Evolutionary conservation across 1,284 basidiomycete genomes (phyloP), one percentile per base, ranked within the genome.

Genomic region (Hymenochaete sp.): DNA sequence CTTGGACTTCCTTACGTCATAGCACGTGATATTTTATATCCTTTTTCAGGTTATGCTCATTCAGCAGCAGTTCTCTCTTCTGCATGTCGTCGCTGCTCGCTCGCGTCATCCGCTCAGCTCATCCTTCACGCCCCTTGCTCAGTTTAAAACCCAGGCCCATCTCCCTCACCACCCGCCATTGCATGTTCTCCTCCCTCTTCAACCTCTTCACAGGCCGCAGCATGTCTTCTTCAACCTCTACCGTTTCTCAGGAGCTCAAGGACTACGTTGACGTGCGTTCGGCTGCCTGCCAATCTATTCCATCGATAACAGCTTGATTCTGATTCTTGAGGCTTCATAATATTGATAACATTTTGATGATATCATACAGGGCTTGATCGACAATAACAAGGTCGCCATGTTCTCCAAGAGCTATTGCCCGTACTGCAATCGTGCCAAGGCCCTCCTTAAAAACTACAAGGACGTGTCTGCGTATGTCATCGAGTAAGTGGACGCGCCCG

Each of bases 351-450:
- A 2, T 31, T 10, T 25, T 16, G 28, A 7, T 25, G 31, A 11
- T 25, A 18, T 7, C 10, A 27, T 32, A 28, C 27, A 58, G 57
- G 42, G 48, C 14, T 28, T 51, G 31, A 59, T 62, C 35, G 45
- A 44, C 8, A 50, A 51, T 19, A 53, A 60, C 53, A 53, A 53
- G 22, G 45, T 63, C 28, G 55, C 52, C 19, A 50, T 63, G 26
- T 63, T 63, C 51, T 56, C 56, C 45, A 62, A 62, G 50, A 50
- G 55, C 27, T 61, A 52, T 31, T 63, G 60, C 47, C 54, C 54
- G 22, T 62, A 57, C 52, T 62, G 59, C 55, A 53, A 27, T 32
- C 47, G 28, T 14, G 44, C 49, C 53, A 61, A 44, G 59, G 57
- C 44, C 45, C 38, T 36, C 22, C 56, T 18, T 42, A 44, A 16